Conservation (phyloP, 345 rosid species). For the Hibiscus mutabilis region DNA sequence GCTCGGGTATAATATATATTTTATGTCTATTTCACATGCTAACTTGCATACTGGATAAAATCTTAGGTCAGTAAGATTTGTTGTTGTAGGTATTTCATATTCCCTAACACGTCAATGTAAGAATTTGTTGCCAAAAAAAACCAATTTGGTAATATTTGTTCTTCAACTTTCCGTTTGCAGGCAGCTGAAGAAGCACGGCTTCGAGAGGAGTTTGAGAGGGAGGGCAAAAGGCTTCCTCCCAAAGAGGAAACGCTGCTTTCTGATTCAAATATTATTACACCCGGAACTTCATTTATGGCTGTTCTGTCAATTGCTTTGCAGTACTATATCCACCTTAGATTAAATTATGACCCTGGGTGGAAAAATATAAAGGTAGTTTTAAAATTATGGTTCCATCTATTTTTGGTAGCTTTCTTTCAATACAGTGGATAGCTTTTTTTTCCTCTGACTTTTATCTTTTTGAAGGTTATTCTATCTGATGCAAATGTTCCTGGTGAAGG, state of each 20-base stretch:
- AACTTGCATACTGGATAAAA: background rate
- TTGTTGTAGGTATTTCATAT: background rate
- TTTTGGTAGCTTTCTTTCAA: background rate
- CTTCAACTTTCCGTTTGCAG: constrained; percentile 27
- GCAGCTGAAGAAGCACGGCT: constrained; percentile 80
- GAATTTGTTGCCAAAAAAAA: background rate
- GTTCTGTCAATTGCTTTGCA: constrained; percentile 80
- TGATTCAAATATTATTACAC: constrained; percentile 94
- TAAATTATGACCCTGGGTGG: constrained; percentile 96
- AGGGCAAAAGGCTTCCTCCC: constrained; percentile 80
- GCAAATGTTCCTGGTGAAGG: constrained; percentile 99
- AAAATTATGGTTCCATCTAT: background rate
- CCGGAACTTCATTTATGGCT: constrained; percentile 91
- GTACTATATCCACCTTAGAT: constrained; percentile 71
- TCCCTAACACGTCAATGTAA: background rate
- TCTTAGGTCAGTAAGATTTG: background rate
- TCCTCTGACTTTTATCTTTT: constrained; percentile 20
- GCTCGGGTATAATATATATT: background rate
- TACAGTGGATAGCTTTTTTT: background rate
- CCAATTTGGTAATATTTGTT: background rate
- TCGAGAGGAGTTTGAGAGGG: constrained; percentile 72
- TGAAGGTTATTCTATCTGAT: constrained; percentile 95
- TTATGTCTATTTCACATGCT: background rate
- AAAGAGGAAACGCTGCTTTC: constrained; percentile 53
- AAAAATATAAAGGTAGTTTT: constrained; percentile 66